Percentiles rank a stretch among this genome's conserved stretches.
phyloP scores from a whole-genome alignment of 352 stramenopile genomes.

The Pythium dissotocum region DNA sequence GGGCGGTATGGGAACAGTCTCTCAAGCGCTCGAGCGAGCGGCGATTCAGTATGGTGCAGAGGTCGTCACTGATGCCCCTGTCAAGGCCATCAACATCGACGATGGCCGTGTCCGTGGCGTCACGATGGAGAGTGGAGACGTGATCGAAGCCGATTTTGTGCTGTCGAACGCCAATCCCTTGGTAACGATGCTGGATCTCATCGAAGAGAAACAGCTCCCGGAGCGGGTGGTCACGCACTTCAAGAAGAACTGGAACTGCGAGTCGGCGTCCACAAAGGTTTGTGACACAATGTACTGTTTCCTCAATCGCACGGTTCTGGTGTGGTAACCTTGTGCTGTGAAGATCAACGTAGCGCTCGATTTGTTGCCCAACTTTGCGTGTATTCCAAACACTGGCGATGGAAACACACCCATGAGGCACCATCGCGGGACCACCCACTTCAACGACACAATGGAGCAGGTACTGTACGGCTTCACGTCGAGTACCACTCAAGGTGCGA shows the following conservation, averaged over 20 bases:
- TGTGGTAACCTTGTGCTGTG: not conserved
- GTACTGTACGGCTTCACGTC: conserved; percentile 23
- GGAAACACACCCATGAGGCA: conserved; percentile 66
- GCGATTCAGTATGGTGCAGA: conserved; percentile 65
- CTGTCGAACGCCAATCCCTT: conserved; percentile 83
- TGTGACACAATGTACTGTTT: not conserved
- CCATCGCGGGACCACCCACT: conserved; percentile 89
- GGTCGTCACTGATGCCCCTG: conserved; percentile 66
- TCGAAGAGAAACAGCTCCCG: conserved; percentile 56
- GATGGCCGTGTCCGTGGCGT: conserved; percentile 58
- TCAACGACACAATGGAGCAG: conserved; percentile 76
- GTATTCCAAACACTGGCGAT: conserved; percentile 64
- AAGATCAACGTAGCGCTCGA: conserved; percentile 89
- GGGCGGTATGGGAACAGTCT: conserved; percentile 87
- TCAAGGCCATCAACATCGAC: conserved; percentile 63
- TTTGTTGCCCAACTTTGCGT: conserved; percentile 82
- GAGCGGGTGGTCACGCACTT: conserved; percentile 69
- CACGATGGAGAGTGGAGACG: conserved; percentile 50
- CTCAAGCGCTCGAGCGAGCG: conserved; percentile 60
- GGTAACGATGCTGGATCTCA: conserved; percentile 84
- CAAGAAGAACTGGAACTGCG: conserved; percentile 76
- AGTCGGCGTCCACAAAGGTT: conserved; percentile 81
- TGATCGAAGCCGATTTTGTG: conserved; percentile 56
- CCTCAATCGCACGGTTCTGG: not conserved
- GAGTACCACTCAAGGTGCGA: too few species aligned